These are phyloP conservation scores for Penicillium vulpinum DNA, from an alignment of 2,329 filamentous ascomycete genomes.

Conservation along the genomic window DNA sequence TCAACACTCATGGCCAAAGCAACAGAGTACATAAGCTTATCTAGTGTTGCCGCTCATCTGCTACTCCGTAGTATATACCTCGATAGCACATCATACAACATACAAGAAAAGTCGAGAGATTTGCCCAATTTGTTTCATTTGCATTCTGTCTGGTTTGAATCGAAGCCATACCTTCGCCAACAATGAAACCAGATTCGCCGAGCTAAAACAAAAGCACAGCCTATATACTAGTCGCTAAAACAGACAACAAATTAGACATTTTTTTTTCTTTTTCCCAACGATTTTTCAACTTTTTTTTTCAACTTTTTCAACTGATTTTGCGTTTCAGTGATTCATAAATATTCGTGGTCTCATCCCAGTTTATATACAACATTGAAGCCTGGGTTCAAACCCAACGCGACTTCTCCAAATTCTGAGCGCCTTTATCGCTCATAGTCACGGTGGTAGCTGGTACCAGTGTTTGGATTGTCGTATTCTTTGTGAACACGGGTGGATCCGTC, in stretches of 20 bases:
- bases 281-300: constrained; percentile 13
- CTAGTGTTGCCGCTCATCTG: neutral
- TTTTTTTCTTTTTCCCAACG: neutral
- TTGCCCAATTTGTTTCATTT: neutral
- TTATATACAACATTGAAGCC: constrained; percentile 12
- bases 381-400: constrained; percentile 7
- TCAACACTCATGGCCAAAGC: neutral
- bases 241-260: neutral
- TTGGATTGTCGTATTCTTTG: constrained; percentile 36
- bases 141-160: constrained; percentile 1
- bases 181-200: neutral
- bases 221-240: constrained; percentile 10
- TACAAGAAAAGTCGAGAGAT: neutral
- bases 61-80: neutral
- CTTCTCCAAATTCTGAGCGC: neutral
- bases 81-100: neutral
- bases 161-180: constrained; percentile 2
- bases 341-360: constrained; percentile 14
- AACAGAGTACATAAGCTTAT: no score
- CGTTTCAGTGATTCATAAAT: neutral
- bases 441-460: constrained; percentile 36
- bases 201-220: neutral
- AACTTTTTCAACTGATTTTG: constrained; percentile 8
- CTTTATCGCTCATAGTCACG: constrained; percentile 31
- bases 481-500: constrained; percentile 33